Evolutionary conservation across 176 grass and related monocot species (phyloP).

Genomic region (Carex littledalei): DNA sequence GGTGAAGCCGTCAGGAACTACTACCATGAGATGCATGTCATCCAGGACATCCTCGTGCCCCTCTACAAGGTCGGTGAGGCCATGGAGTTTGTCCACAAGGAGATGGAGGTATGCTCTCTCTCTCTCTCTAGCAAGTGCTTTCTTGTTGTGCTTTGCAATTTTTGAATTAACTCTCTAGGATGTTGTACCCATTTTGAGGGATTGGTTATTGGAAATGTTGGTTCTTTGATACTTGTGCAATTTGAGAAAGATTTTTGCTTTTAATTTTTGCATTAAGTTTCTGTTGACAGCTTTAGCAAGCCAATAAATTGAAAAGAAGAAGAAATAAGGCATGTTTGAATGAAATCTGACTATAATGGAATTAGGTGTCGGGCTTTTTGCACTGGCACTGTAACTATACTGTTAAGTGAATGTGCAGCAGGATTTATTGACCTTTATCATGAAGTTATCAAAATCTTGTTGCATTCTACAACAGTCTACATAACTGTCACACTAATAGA

Average conservation of each 20-base stretch:
- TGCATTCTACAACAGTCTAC: not conserved
- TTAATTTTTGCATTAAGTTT: not conserved
- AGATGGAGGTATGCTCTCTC: constrained; percentile 65
- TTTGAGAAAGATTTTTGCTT: not conserved
- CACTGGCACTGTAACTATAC: not conserved
- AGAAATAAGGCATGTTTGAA: not conserved
- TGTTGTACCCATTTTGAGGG: not conserved
- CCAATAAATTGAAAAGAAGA: not conserved
- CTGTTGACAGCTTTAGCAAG: not conserved
- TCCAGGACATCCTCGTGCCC: constrained; percentile 87
- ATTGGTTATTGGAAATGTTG: not conserved
- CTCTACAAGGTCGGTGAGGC: constrained; percentile 91
- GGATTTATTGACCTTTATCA: not conserved
- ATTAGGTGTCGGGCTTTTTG: not conserved
- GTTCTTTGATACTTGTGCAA: not conserved
- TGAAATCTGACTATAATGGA: not conserved
- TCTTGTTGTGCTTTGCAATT: not conserved
- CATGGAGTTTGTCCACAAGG: constrained; percentile 66
- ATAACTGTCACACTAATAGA: not conserved
- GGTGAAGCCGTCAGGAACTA: constrained; percentile 88
- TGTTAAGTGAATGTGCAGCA: not conserved
- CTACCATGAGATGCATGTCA: constrained; percentile 97
- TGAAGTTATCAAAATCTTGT: not conserved
- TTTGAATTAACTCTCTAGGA: not conserved
- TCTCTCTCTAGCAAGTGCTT: not conserved